Conservation (phyloP, 805 yeast genomes). For the Candida sithepensis region DNA sequence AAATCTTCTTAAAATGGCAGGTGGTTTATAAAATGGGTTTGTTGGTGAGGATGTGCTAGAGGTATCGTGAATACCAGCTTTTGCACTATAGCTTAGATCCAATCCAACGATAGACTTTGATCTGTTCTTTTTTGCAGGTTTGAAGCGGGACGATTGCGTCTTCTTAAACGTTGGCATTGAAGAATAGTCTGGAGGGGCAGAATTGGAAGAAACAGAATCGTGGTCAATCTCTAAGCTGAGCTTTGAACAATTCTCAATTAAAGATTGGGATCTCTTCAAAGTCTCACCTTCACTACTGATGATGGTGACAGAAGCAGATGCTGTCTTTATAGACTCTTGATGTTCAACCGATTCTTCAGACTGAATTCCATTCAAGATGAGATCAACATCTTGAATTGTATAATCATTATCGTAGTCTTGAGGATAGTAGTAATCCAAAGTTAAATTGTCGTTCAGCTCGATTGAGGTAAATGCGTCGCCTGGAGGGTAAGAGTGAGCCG, state of each 20-base stretch:
- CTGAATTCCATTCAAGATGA: background rate
- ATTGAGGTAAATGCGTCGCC: background rate
- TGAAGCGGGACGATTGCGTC: background rate
- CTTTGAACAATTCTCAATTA: background rate
- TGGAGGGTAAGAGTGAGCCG: background rate
- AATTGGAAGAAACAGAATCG: background rate
- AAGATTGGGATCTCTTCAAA: background rate
- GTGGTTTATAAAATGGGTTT: conserved; percentile 28
- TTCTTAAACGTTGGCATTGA: background rate
- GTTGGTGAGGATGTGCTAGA: conserved; percentile 10
- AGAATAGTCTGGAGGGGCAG: background rate
- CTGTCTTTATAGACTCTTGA: background rate
- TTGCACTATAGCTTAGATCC: background rate
- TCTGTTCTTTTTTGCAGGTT: conserved; percentile 5
- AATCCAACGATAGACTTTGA: conserved; percentile 11
- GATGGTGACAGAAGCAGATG: background rate
- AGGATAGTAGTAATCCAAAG: background rate
- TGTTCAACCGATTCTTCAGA: background rate
- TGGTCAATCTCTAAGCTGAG: background rate
- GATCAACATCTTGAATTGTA: background rate
- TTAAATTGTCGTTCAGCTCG: background rate
- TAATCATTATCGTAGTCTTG: background rate
- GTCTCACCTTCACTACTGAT: background rate
- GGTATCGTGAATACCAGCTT: background rate
- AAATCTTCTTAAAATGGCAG: conserved; percentile 22